Evolutionary conservation across 192 early-diverging fungal species (phyloP), one percentile per base, ranked within the genome.

Genomic region (Tieghemiomyces parasiticus): DNA sequence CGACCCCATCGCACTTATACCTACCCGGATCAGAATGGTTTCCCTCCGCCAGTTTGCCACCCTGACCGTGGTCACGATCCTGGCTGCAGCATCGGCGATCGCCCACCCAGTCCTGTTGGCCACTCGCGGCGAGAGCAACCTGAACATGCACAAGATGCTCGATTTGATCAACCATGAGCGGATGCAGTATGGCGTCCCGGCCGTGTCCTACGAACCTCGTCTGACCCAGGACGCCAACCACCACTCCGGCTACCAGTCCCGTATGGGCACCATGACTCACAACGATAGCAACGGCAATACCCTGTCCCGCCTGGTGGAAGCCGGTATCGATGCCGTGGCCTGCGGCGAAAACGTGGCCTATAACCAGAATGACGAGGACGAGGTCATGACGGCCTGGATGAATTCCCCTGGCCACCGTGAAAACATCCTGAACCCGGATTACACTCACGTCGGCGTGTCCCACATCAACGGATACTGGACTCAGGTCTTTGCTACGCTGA

Each of bases 341-440:
- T 67, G 65, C 6, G 73, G 68, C 19, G 76, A 78, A 63, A 78
- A 78, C 61, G 64, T 78, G 30, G 76, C 76, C 24, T 61, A 59
- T 50, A 71, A 71, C 38, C 64, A 64, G 63, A 29, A 59, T 44
- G 59, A 65, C 1, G 46, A 64, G n/a, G 61, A 56, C 12, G 58
- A 66, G 34, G 76, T 69, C 20, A 69, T 73, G 68, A 9, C 65
- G 34, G 63, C 50, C 28, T 65, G 61, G 61, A 74, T 78, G 67
- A 61, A 71, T 38, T 75, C 73, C 64, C 45, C 72, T 16, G 65
- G 70, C 10, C 77, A 79, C 49, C 62, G 67, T 16, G 75, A 62
- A 31, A 79, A 79, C 65, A 75, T 79, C 58, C 31, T 74, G 20
- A 63, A 63, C 46, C 35, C 71, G 28, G 62, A 60, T 44, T 61